Evolutionary conservation across 1,284 basidiomycete genomes (phyloP).

Genomic region (Cryptococcus depauperatus): DNA sequence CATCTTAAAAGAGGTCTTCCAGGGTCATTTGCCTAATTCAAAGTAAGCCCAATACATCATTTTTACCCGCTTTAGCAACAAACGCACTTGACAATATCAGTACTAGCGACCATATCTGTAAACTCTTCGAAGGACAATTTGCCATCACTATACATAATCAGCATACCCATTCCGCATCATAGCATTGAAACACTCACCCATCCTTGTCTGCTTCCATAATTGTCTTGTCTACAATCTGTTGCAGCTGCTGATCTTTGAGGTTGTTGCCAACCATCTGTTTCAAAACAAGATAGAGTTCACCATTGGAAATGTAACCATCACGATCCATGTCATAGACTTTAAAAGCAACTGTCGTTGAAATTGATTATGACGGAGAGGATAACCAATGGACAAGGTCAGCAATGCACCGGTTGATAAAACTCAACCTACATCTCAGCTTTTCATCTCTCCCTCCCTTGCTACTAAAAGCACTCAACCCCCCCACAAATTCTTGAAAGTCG

Average conservation of each 20-base stretch:
- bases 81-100: conserved; percentile 50
- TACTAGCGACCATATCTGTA: conserved; percentile 91
- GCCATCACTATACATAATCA: conserved; percentile 57
- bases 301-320: conserved; percentile 97
- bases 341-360: conserved; percentile 65
- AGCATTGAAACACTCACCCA: conserved; percentile 46
- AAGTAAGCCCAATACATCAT: neutral
- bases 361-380: neutral
- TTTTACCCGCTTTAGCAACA: neutral
- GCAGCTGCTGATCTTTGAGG: conserved; percentile 95
- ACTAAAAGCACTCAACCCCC: conserved; percentile 92
- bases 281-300: conserved; percentile 92
- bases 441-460: conserved; percentile 93
- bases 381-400: neutral
- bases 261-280: conserved; percentile 99
- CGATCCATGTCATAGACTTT: conserved; percentile 99
- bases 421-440: conserved; percentile 78
- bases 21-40: conserved; percentile 86
- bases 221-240: conserved; percentile 99
- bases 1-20: conserved; percentile 77
- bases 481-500: conserved; percentile 98
- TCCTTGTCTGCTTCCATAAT: conserved; percentile 99
- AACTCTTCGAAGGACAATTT: conserved; percentile 97
- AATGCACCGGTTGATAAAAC: neutral
- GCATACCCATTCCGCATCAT: conserved; percentile 2